Conservation (phyloP, 2,329 filamentous ascomycete species). For the Penicillium paneum region DNA sequence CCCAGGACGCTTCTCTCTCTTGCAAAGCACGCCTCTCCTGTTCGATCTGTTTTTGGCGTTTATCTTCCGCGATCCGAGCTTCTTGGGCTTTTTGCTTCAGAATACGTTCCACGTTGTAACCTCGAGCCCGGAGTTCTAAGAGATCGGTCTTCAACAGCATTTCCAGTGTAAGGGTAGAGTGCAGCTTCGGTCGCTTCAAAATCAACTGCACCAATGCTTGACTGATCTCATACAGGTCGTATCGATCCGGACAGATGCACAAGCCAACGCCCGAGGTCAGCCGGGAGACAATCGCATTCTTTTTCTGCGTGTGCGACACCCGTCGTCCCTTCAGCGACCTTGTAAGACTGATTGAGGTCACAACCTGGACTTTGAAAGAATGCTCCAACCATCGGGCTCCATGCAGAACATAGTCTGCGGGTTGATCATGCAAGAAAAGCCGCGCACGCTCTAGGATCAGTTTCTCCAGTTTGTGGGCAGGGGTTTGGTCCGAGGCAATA, state of each 20-base stretch:
- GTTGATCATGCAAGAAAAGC: slow-evolving; percentile 83
- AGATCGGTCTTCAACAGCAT: slow-evolving; percentile 84
- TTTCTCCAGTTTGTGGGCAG: slow-evolving; percentile 68
- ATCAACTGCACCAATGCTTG: slow-evolving; percentile 80
- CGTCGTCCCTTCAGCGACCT: slow-evolving; percentile 70
- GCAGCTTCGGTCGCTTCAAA: slow-evolving; percentile 76
- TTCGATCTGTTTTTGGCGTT: slow-evolving; percentile 68
- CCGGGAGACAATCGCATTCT: slow-evolving; percentile 66
- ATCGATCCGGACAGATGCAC: slow-evolving; percentile 70
- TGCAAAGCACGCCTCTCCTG: slow-evolving; percentile 68
- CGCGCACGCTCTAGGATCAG: slow-evolving; percentile 84
- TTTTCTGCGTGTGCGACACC: slow-evolving; percentile 69
- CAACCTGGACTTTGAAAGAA: slow-evolving; percentile 72
- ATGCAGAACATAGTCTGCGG: slow-evolving; percentile 73
- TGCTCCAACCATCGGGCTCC: slow-evolving; percentile 89
- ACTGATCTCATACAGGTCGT: slow-evolving; percentile 88
- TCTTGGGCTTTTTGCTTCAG: slow-evolving; percentile 83
- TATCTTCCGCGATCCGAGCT: slow-evolving; percentile 79
- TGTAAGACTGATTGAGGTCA: slow-evolving; percentile 73
- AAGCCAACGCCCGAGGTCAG: slow-evolving; percentile 61
- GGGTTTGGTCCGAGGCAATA: slow-evolving; percentile 62
- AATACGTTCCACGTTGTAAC: slow-evolving; percentile 96
- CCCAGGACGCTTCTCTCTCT: slow-evolving; percentile 54
- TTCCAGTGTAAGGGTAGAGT: slow-evolving; percentile 86
- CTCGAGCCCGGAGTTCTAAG: slow-evolving; percentile 74